Evolutionary conservation across 352 stramenopile species (phyloP).

Genomic region (Pythium periplocum): DNA sequence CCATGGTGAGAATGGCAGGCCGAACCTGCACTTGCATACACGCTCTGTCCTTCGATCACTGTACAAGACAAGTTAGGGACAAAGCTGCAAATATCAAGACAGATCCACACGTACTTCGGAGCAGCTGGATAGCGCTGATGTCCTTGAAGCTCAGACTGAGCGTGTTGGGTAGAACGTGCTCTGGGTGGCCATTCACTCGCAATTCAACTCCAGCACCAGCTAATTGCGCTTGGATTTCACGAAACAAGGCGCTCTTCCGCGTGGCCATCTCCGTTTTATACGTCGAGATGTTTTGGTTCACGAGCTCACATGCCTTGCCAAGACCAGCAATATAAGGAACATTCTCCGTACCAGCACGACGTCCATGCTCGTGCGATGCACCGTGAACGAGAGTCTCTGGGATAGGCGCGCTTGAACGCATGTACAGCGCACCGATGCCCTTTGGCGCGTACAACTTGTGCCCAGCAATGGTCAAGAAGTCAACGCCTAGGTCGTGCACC

Average conservation of each 20-base stretch:
- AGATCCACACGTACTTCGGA: slow-evolving; percentile 42
- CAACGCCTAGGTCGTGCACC: slow-evolving; percentile 79
- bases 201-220: slow-evolving; percentile 43
- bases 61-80: no score
- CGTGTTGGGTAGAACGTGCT: slow-evolving; percentile 92
- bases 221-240: slow-evolving; percentile 47
- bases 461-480: slow-evolving; percentile 95
- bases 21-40: slow-evolving; percentile 91
- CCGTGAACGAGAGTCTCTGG: slow-evolving; percentile 86
- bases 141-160: slow-evolving; percentile 92
- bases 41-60: slow-evolving; percentile 73
- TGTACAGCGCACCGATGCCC: slow-evolving; percentile 77
- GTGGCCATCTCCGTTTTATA: slow-evolving; percentile 70
- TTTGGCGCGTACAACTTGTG: slow-evolving; percentile 99
- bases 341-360: slow-evolving; percentile 95
- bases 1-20: slow-evolving; percentile 88
- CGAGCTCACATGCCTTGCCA: slow-evolving; percentile 74
- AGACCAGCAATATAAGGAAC: slow-evolving; percentile 93
- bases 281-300: slow-evolving; percentile 62
- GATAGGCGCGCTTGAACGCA: slow-evolving; percentile 33
- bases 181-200: slow-evolving; percentile 80
- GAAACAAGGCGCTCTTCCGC: slow-evolving; percentile 44
- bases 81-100: background rate
- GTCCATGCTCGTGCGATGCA: slow-evolving; percentile 89
- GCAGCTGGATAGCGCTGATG: slow-evolving; percentile 79